Evolutionary conservation across 2,329 filamentous ascomycete species (phyloP).

Genomic region (Rosellinia necatrix): DNA sequence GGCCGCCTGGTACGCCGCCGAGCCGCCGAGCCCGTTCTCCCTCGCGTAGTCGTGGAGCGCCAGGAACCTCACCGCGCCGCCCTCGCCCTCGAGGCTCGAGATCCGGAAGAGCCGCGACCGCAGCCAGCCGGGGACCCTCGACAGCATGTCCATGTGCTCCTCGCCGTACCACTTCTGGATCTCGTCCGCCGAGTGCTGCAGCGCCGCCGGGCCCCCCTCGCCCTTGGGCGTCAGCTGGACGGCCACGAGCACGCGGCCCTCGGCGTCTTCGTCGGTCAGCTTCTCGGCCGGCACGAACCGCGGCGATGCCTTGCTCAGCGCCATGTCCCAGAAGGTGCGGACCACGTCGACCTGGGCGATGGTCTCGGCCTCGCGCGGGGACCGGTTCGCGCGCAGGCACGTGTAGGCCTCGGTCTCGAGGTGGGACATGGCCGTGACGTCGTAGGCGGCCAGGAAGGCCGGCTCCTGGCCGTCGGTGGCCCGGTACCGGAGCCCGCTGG

Average conservation of each 20-base stretch:
- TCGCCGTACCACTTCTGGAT: conserved; percentile 73
- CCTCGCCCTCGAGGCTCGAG: conserved; percentile 59
- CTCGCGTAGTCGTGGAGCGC: conserved; percentile 74
- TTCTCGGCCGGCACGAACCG: conserved; percentile 65
- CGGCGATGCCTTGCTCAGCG: conserved; percentile 59
- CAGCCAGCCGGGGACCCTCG: conserved; percentile 78
- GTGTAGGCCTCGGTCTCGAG: conserved; percentile 74
- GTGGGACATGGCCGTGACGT: conserved; percentile 74
- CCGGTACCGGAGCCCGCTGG: conserved; percentile 79
- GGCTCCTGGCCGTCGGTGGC: conserved; percentile 67
- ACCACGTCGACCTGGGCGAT: conserved; percentile 66
- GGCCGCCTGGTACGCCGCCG: conserved; percentile 66
- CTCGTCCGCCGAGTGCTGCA: conserved; percentile 56
- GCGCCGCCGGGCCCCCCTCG: no score
- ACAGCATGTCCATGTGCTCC: conserved; percentile 73
- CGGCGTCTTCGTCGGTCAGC: conserved; percentile 61
- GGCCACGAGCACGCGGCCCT: conserved; percentile 64
- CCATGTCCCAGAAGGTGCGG: conserved; percentile 71
- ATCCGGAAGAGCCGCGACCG: conserved; percentile 73
- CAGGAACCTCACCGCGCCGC: conserved; percentile 61
- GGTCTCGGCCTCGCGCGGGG: conserved; percentile 56
- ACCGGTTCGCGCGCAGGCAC: conserved; percentile 62
- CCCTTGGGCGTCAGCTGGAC: conserved; percentile 62
- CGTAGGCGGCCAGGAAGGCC: conserved; percentile 80
- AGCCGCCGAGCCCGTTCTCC: conserved; percentile 67